A percentile compares a stretch with the other conserved stretches of the same genome.
These are phyloP conservation scores for Dactylellina parvicollis DNA, from an alignment of 2,329 filamentous ascomycete genomes.

Conservation along the genomic window DNA sequence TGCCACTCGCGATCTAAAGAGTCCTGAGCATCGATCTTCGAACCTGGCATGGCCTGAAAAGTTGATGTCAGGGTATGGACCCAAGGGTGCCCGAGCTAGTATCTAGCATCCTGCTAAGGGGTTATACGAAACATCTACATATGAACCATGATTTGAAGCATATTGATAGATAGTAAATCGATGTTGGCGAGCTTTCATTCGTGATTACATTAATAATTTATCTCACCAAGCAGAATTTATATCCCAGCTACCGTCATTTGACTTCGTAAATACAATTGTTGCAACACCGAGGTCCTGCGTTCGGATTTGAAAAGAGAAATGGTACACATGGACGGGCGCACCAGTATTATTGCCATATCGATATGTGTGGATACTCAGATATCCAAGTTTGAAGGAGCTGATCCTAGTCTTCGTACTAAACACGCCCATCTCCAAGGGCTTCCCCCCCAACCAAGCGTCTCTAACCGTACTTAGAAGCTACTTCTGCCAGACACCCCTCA, in stretches of 20 bases:
- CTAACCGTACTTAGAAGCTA: slow-evolving; percentile 43
- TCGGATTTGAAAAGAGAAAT: no score
- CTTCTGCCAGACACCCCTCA: slow-evolving; percentile 30
- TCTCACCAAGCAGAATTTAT: no score
- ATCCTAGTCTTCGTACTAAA: not conserved
- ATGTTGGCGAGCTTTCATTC: no score
- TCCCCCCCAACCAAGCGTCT: slow-evolving; percentile 3
- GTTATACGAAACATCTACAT: no score
- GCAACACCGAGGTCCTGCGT: no score
- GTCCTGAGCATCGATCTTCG: not conserved
- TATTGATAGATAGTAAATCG: no score
- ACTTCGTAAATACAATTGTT: no score
- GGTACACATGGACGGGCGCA: no score
- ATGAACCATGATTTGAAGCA: no score
- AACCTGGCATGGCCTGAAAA: not conserved
- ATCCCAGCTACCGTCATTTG: no score
- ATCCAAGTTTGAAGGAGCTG: slow-evolving; percentile 1
- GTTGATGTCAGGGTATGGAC: not conserved
- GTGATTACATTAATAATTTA: no score
- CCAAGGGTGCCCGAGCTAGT: not conserved
- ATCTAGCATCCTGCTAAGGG: not conserved
- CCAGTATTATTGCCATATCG: slow-evolving; percentile 17
- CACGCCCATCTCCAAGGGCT: slow-evolving; percentile 8
- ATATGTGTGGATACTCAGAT: slow-evolving; percentile 13
- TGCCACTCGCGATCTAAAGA: not conserved